Evolutionary conservation across 2,329 filamentous ascomycete genomes (phyloP), one percentile per base, ranked within the genome.

Genomic region (Bertia moriformis): DNA sequence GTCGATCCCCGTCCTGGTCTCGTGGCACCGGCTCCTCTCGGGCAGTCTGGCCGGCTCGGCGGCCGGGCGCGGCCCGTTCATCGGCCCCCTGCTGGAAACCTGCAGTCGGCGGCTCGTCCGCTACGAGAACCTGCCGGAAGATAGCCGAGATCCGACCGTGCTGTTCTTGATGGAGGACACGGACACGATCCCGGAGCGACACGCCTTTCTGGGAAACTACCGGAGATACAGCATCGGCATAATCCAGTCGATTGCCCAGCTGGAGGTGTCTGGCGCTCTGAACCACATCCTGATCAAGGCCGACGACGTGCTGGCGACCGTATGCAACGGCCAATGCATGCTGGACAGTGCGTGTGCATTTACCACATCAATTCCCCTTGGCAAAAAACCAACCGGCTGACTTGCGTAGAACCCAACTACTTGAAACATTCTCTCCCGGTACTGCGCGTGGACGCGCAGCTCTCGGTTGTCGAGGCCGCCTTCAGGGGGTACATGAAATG

Each of bases 141-240:
- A 93, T 45, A 82, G 78, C 0, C 73, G 84, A 37, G 80, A 95
- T 48, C 70, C 83, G 2, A 88, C 83, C 0, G 72, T 87, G 42
- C 65, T 85, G 10, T 91, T 94, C 47, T 67, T 98, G 1, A 69
- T 87, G 50, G 88, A 96, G 51, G 91, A 98, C 53, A 93, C 94
- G 40, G 91, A 98, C 51, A 96, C 89, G 0, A 67, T 89, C 14
- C 91, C 91, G 0, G 91, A 98, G 55, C 74, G 87, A 18, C 91
- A 98, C 59, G 86, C 87, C 1, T 98, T 98, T 54, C 69, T 96
- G 10, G 87, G 89, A 3, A 96, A 98, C 52, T 98, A 98, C 56
- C 73, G 91, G 29, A 74, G 91, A 42, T 96, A 94, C 51, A 91
- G 87, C 55, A 78, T 78, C 3, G 80, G 84, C 43, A 73, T 95